Conservation (phyloP, 371 early-diverging fungal species). For the Mortierella polycephala region DNA sequence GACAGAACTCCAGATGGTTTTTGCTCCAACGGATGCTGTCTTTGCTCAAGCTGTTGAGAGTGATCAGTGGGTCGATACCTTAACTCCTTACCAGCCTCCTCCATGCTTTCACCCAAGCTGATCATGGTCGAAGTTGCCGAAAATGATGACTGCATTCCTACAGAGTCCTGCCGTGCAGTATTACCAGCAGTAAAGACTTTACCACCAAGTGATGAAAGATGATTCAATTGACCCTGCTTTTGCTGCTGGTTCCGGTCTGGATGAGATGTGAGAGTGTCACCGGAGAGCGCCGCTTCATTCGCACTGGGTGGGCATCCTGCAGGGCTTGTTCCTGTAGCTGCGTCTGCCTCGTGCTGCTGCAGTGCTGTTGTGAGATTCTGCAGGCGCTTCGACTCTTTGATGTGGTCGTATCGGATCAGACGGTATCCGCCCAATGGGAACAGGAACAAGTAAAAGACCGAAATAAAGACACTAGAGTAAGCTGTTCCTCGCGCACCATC, state of each 20-base stretch:
- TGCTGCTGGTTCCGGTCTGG: constrained; percentile 1
- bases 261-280: not conserved
- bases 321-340: not conserved
- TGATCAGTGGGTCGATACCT: constrained; percentile 23
- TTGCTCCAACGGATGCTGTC: not conserved
- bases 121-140: constrained; percentile 51
- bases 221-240: constrained; percentile 1
- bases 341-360: not conserved
- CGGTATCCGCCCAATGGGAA: constrained; percentile 57
- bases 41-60: too few species aligned
- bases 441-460: constrained; percentile 53
- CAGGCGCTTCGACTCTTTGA: constrained; percentile 48
- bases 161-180: constrained; percentile 4
- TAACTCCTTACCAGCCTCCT: constrained; percentile 34
- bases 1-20: constrained; percentile 1
- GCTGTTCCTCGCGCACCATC: constrained; percentile 54
- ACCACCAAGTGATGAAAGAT: constrained; percentile 4
- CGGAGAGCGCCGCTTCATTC: constrained; percentile 9
- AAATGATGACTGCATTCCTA: constrained; percentile 22
- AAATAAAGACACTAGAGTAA: constrained; percentile 52
- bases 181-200: not conserved
- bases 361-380: constrained; percentile 8
- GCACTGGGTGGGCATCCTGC: not conserved
- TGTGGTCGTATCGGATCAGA: constrained; percentile 43
- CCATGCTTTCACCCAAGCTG: constrained; percentile 28